Base-by-base conservation (phyloP, 805 yeast species). In the Candida andamanensis region DNA sequence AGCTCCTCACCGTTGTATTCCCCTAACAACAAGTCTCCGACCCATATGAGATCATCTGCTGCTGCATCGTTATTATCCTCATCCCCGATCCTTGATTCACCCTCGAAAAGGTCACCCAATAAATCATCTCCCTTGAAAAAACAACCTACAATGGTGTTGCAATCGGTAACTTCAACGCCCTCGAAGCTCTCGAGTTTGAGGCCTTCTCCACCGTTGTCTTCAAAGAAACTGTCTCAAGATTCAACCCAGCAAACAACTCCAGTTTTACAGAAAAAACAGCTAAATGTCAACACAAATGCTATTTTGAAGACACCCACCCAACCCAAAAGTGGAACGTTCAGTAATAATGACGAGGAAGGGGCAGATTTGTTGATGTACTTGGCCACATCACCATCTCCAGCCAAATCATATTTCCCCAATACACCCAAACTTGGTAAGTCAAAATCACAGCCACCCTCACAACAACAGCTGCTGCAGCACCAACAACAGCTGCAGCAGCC, bases 351-450 rank as follows among this genome's bases (percentile, higher is more conserved):
- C 41, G 58, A 58, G 20, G 92, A 83, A 55, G 95, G 94, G 10
- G 95, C 94, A 1, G 90, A 81, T 52, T 59, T 85, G 39, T 67
- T 85, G 40, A 72, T 85, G 75, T 85, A 75, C 54, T 63, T 85
- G 44, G 94, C 95, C 2, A 81, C 89, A 5, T 82, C 92, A 6
- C 95, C 95, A 1, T 74, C 84, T 0, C 83, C 83, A 1, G 74
- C 76, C 33, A 63, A 63, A 34, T 63, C 66, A 10, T 45, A 46
- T 32, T 51, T 46, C 35, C 49, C 50, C 17, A 48, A 46, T 37
- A 60, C 67, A 3, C 67, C 69, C 6, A 50, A 40, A 38, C 17
- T 37, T 5, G 24, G 17, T 20, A 25, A n/a, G 2, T 25, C 25
- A 14, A 19, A 24, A 19, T 24, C 41, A 20, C 31, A 29, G 23